Evolutionary conservation across 495 filamentous ascomycete genomes (phyloP), one percentile per base, ranked within the genome.

Genomic region (Xylona heveae): DNA sequence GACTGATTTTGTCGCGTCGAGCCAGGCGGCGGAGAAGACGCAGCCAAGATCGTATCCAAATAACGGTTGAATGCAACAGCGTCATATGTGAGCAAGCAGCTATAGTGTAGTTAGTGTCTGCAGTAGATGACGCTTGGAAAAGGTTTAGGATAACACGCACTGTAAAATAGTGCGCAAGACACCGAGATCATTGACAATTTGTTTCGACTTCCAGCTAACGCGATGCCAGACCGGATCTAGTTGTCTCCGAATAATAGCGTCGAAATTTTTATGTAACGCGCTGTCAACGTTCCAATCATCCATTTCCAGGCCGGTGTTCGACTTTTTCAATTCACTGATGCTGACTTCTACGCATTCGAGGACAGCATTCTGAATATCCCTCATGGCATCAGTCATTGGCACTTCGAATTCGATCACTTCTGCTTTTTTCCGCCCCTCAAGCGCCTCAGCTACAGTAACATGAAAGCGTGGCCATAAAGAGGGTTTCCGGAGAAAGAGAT

Each of bases 251-350:
- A 97, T 70, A 36, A 84, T 70, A 21, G 79, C 59, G 50, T 95
- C 90, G 48, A 97, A 97, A 41, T 74, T 85, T 48, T 74, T 78
- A 38, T 94, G 78, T 34, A 97, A 54, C 15, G 88, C 90, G 48
- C 81, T 93, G 48, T 97, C 90, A 13, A 93, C 57, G 34, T 81
- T 95, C 88, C 88, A 97, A 40, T 94, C 83, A 37, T 85, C 85
- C 76, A 95, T 78, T 39, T 97, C 90, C 4, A 97, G 54, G 0
- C 83, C 82, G 0, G 72, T 62, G 44, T 93, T 94, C 6, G 68
- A 60, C 47, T 91, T 94, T 47, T 81, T 84, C 10, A 97, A 58
- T 46, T 97, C 90, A 18, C 71, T 64, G 40, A 97, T 84, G 39
- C 81, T 90, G 29, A 83, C 71, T 48, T 95, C 88, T 9, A 97